These are phyloP conservation scores for Gentiana macrophylla DNA, from an alignment of 257 asterid species.

Conservation along the genomic window DNA sequence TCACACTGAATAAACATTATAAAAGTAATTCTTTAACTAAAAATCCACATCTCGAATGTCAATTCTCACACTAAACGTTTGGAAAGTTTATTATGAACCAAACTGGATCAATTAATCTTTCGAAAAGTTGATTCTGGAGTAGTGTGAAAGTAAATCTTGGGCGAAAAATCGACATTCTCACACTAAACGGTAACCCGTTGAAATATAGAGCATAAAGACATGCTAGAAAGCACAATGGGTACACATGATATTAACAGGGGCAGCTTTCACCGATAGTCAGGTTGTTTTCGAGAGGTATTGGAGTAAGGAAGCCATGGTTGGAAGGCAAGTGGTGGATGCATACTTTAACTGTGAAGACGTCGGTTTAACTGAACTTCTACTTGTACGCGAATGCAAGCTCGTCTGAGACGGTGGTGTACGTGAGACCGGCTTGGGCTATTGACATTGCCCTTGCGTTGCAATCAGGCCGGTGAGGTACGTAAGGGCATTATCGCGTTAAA, in stretches of 20 bases:
- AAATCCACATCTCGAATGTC: too few species aligned
- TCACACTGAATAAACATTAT: too few species aligned
- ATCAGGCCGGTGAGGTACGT: slow-evolving; percentile 51
- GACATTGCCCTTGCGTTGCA: slow-evolving; percentile 79
- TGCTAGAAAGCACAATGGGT: slow-evolving; percentile 67
- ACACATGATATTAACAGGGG: slow-evolving; percentile 86
- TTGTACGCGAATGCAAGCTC: slow-evolving; percentile 73
- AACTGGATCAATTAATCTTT: too few species aligned
- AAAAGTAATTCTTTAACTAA: too few species aligned
- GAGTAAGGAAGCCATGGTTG: slow-evolving; percentile 49
- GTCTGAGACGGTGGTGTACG: slow-evolving; percentile 52
- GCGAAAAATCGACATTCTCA: too few species aligned
- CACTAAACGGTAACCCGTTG: slow-evolving; percentile 26
- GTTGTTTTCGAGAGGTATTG: slow-evolving; percentile 71
- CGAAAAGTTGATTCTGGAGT: too few species aligned
- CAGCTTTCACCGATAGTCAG: slow-evolving; percentile 59
- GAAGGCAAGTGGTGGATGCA: slow-evolving; percentile 53
- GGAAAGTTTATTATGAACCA: too few species aligned
- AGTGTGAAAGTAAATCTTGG: too few species aligned
- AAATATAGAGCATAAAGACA: slow-evolving; percentile 61
- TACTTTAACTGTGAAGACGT: slow-evolving; percentile 88
- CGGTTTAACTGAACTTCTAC: slow-evolving; percentile 46
- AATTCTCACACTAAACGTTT: too few species aligned
- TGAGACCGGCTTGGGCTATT: slow-evolving; percentile 59
- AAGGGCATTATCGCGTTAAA: slow-evolving; percentile 54